Evolutionary conservation across 2,329 filamentous ascomycete genomes (phyloP).

Genomic region (Penicillium capsulatum): DNA sequence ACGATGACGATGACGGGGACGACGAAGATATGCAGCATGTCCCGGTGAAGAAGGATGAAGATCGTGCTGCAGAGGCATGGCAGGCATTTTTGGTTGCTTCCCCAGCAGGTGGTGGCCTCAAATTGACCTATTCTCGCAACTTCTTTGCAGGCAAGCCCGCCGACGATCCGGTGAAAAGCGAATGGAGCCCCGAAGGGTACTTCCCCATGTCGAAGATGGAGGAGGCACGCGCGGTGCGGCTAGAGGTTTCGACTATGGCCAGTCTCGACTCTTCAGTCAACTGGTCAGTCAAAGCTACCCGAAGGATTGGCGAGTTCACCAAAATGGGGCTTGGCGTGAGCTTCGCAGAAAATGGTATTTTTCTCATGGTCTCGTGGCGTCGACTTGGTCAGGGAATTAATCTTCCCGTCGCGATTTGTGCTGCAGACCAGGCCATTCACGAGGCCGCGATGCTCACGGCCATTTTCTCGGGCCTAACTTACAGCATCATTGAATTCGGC

Average conservation of each 20-base stretch:
- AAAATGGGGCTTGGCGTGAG: constrained; percentile 40
- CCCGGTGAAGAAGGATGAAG: constrained; percentile 14
- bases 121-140: constrained; percentile 35
- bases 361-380: constrained; percentile 39
- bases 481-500: constrained; percentile 42
- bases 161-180: constrained; percentile 32
- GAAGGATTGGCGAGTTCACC: constrained; percentile 37
- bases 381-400: constrained; percentile 40
- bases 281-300: constrained; percentile 36
- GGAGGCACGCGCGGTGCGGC: constrained; percentile 31
- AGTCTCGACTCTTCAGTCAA: constrained; percentile 26
- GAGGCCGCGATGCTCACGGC: constrained; percentile 36
- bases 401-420: constrained; percentile 38
- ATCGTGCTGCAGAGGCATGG: constrained; percentile 33
- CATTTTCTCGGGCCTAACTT: constrained; percentile 38
- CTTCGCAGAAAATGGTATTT: constrained; percentile 34
- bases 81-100: constrained; percentile 28
- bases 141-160: constrained; percentile 35
- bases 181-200: constrained; percentile 42
- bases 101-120: constrained; percentile 27
- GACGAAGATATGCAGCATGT: constrained; percentile 12
- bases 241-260: constrained; percentile 32
- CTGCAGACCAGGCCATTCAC: constrained; percentile 30
- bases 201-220: constrained; percentile 28
- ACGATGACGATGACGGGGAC: constrained; percentile 18